phyloP scores from a whole-genome alignment of 352 stramenopile species.

The Phytophthora boehmeriae region DNA sequence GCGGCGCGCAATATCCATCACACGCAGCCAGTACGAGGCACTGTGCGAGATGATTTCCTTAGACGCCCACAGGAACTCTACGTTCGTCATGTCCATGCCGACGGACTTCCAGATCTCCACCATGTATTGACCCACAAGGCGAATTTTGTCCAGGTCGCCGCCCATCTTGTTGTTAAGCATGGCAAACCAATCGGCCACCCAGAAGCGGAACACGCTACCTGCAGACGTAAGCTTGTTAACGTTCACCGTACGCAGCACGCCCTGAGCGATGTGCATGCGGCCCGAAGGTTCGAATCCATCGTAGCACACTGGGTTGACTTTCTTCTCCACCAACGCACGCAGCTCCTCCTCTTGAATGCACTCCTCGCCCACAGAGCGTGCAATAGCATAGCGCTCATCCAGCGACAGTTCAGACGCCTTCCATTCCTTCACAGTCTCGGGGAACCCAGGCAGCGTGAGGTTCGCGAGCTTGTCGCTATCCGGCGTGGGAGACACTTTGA shows the following conservation, averaged over 20 bases:
- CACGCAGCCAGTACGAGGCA: constrained; percentile 92
- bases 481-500: constrained; percentile 68
- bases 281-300: constrained; percentile 99
- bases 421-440: constrained; percentile 68
- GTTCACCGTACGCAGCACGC: constrained; percentile 97
- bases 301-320: constrained; percentile 93
- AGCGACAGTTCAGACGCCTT: constrained; percentile 78
- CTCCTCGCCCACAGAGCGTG: constrained; percentile 91
- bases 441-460: constrained; percentile 64
- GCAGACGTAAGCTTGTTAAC: constrained; percentile 93
- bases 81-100: constrained; percentile 99
- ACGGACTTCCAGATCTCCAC: constrained; percentile 99
- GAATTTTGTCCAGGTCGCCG: constrained; percentile 97
- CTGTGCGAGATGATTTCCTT: constrained; percentile 93
- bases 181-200: constrained; percentile 99
- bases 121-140: constrained; percentile 95
- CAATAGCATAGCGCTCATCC: constrained; percentile 81
- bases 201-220: constrained; percentile 98
- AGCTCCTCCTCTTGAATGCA: constrained; percentile 94
- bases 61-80: constrained; percentile 99
- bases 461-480: constrained; percentile 81
- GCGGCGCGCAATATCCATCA: constrained; percentile 94
- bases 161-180: constrained; percentile 99
- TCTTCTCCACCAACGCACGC: constrained; percentile 84
- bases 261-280: constrained; percentile 99